A percentile compares a stretch with the other conserved stretches of the same genome.
These are phyloP conservation scores for Podospora didyma DNA, from an alignment of 495 filamentous ascomycete species.

Conservation along the genomic window DNA sequence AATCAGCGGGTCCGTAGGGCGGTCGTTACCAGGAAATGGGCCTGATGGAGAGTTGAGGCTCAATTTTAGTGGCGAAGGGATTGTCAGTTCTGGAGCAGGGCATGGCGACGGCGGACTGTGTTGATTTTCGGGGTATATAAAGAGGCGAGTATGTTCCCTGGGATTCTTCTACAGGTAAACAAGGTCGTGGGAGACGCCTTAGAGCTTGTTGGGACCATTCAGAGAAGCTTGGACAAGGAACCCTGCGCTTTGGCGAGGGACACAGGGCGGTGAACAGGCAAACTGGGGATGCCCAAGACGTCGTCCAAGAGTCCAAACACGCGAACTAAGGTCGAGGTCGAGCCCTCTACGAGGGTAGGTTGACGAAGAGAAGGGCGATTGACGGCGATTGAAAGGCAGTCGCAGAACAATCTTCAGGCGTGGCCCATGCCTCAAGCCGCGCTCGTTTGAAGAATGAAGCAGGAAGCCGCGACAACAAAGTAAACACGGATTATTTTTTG, in stretches of 20 bases:
- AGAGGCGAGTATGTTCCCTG: neutral
- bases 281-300: slow-evolving; percentile 3
- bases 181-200: slow-evolving; percentile 5
- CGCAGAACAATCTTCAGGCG: slow-evolving; percentile 20
- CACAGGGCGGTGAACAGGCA: slow-evolving; percentile 11
- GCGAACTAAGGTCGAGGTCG: slow-evolving; percentile 11
- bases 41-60: slow-evolving; percentile 25
- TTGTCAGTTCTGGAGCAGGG: slow-evolving; percentile 17
- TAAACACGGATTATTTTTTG: slow-evolving; percentile 10
- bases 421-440: slow-evolving; percentile 8
- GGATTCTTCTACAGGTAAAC: neutral
- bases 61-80: slow-evolving; percentile 19
- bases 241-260: slow-evolving; percentile 13
- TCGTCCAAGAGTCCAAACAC: neutral
- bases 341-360: slow-evolving; percentile 13
- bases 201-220: slow-evolving; percentile 13
- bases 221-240: slow-evolving; percentile 14
- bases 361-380: slow-evolving; percentile 11
- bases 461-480: slow-evolving; percentile 2
- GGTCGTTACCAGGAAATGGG: slow-evolving; percentile 15
- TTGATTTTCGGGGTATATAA: neutral
- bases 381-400: slow-evolving; percentile 12
- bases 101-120: slow-evolving; percentile 25
- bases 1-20: slow-evolving; percentile 21
- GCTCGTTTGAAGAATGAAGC: neutral